Conservation (phyloP, 192 early-diverging fungal species). For the Mortierella hygrophila region DNA sequence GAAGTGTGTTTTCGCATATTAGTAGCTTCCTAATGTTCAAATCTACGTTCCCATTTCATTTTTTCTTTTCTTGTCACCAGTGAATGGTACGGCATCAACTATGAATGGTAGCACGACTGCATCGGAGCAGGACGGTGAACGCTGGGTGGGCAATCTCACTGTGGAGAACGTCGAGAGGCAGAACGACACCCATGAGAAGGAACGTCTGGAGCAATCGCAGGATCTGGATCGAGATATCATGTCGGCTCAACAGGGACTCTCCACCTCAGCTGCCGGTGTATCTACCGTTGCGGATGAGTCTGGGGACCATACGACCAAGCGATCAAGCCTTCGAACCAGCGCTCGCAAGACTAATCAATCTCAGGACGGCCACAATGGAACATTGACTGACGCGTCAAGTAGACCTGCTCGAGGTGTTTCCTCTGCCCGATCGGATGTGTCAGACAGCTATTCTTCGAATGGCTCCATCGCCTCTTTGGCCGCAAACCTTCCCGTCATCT, state of each 20-base stretch:
- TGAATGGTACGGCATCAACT: background rate
- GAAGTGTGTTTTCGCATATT: background rate
- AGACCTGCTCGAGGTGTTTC: background rate
- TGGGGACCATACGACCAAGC: background rate
- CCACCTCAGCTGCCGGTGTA: background rate
- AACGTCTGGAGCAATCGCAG: background rate
- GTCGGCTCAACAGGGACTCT: background rate
- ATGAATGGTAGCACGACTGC: background rate
- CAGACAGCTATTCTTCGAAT: background rate
- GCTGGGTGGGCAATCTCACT: conserved; percentile 24
- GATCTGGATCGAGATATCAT: background rate
- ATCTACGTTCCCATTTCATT: background rate
- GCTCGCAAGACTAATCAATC: background rate
- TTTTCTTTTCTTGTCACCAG: background rate
- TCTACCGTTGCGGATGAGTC: background rate
- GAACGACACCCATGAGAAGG: conserved; percentile 22
- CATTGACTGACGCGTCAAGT: background rate
- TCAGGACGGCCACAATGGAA: background rate
- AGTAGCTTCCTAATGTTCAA: background rate
- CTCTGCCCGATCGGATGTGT: background rate
- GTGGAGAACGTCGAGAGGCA: conserved; percentile 27
- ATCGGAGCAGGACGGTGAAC: background rate
- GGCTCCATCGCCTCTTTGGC: background rate
- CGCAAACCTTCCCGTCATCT: background rate
- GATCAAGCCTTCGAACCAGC: background rate